Conservation (phyloP, 768 basidiomycete species). For the Collybia nuda region DNA sequence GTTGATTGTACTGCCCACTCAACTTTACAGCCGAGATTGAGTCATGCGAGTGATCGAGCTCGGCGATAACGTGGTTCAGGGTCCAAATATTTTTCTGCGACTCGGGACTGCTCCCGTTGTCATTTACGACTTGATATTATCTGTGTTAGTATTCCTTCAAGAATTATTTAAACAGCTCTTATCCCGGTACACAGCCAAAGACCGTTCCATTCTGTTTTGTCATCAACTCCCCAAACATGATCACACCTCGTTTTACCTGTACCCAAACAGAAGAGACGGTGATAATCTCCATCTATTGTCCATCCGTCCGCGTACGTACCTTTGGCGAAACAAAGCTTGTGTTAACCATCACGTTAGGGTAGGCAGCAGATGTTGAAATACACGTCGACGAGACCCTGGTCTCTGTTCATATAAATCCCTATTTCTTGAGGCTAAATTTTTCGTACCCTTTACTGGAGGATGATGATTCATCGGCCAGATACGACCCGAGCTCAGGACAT, state of each 20-base stretch:
- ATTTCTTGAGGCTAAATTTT: conserved; percentile 81
- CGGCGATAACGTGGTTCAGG: background rate
- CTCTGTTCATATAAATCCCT: conserved; percentile 79
- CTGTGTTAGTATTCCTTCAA: no score
- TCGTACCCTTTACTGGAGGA: conserved; percentile 64
- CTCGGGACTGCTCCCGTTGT: no score
- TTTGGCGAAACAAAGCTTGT: conserved; percentile 7
- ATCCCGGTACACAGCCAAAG: background rate
- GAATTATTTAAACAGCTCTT: background rate
- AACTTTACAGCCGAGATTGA: background rate
- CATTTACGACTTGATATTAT: no score
- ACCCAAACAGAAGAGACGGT: conserved; percentile 59
- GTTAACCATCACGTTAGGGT: conserved; percentile 26
- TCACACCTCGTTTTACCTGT: conserved; percentile 76
- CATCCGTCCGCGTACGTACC: conserved; percentile 62
- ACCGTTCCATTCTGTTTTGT: background rate
- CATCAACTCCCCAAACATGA: conserved; percentile 41
- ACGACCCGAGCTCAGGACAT: conserved; percentile 78
- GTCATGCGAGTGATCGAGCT: background rate
- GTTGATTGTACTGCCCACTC: background rate
- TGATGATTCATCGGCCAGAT: conserved; percentile 68
- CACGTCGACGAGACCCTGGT: conserved; percentile 70
- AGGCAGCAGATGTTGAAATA: conserved; percentile 84
- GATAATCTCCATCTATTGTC: conserved; percentile 63
- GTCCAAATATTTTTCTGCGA: background rate